Base-by-base conservation (phyloP, 768 basidiomycete species). In the Amanita molliuscula region DNA sequence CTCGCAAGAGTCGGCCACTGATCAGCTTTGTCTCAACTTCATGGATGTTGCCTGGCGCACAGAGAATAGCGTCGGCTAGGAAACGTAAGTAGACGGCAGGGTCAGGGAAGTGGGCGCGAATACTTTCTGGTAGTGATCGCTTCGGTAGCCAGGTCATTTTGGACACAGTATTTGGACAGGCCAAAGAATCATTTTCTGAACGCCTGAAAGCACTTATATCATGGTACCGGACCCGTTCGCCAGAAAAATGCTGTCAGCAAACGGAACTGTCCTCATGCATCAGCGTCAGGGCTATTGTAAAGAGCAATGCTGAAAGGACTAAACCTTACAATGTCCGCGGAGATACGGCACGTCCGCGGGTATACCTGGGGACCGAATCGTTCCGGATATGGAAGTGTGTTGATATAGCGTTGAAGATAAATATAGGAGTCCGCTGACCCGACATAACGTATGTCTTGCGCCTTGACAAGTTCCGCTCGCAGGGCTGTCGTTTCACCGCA, bases 1-100 rank as follows among this genome's bases (percentile, higher is more conserved):
- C 73, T 11, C 71, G 69, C 45, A 72, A 65, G 11, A 74, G 52
- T 6, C 66, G 63, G 2, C 74, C 75, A 48, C 76, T 67, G 41
- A 81, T 63, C 10, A 72, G 51, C 20, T 61, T 59, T 3, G 63
- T 66, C 59, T 78, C 72, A 28, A 67, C 52, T 54, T 77, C 77
- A 47, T 67, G 70, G 3, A 66, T 54, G 29, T 58, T 65, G 41
- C 70, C 71, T 11, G 70, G 70, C 16, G 62, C 69, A 33, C 62
- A 61, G 6, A 75, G 59, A 41, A 72, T 66, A 10, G 61, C 65
- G 21, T 68, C 57, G 36, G 54, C 70, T 71, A 52, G 8, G n/a
- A 26, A 34, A 20, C 9, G 23, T 44, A 18, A 44, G 36, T 36
- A 3, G 18, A 33, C 1, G 49, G 15, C 8, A 35, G 42, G 18